Percentiles rank a stretch among this genome's conserved stretches.
Conservation (phyloP, 2,329 filamentous ascomycete species). For the Beauveria australis region DNA sequence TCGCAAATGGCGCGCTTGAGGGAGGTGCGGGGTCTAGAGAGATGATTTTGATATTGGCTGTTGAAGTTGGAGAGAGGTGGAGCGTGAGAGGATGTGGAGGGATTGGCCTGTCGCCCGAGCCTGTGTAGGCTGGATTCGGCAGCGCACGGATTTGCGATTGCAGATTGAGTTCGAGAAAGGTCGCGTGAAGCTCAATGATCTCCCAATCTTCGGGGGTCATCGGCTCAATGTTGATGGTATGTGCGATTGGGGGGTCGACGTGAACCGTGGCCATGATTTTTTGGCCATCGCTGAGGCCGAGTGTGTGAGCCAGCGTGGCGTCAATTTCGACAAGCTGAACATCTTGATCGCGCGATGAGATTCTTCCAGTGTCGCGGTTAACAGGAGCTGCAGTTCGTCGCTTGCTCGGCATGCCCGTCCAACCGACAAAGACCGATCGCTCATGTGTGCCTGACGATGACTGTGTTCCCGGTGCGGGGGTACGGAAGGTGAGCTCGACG, state of each 20-base stretch:
- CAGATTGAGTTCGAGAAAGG: conserved; percentile 89
- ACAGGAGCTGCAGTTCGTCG: conserved; percentile 67
- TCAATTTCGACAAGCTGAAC: conserved; percentile 76
- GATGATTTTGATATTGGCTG: conserved; percentile 80
- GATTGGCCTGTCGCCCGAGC: conserved; percentile 40
- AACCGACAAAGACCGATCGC: conserved; percentile 78
- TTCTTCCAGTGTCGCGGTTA: conserved; percentile 57
- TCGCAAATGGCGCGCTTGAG: conserved; percentile 69
- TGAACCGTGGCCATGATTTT: conserved; percentile 68
- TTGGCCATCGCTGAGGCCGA: conserved; percentile 74
- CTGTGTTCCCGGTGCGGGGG: conserved; percentile 39
- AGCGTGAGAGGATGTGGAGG: conserved; percentile 74
- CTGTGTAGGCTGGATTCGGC: conserved; percentile 68
- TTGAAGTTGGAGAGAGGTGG: conserved; percentile 90
- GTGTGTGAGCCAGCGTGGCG: conserved; percentile 66
- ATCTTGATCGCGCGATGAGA: conserved; percentile 64
- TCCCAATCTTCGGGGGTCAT: conserved; percentile 96
- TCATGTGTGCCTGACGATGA: conserved; percentile 40
- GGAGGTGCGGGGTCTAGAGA: conserved; percentile 70
- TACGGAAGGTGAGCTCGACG: conserved; percentile 73
- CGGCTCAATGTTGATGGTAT: conserved; percentile 95
- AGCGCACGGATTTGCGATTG: conserved; percentile 87
- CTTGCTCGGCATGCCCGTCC: conserved; percentile 97
- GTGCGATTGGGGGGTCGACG: conserved; percentile 79
- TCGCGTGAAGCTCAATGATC: conserved; percentile 95